Percentiles rank a stretch among this genome's conserved stretches.
Conservation (phyloP, 495 filamentous ascomycete genomes). For the Hypoxylon lienhwacheense region DNA sequence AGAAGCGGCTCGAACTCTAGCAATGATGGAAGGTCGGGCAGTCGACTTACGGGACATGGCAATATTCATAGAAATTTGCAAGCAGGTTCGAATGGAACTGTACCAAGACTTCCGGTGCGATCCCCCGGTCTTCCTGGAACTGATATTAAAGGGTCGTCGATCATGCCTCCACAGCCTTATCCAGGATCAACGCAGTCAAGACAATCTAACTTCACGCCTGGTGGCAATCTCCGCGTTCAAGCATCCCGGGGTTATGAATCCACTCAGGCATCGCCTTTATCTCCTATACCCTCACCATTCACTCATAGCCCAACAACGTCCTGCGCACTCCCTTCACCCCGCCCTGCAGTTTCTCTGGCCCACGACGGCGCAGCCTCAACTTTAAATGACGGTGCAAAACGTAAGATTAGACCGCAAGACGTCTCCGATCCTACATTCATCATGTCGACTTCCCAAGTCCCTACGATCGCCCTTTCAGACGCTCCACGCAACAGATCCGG, state of each 20-base stretch:
- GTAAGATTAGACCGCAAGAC: slow-evolving; percentile 67
- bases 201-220: slow-evolving; percentile 28
- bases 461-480: slow-evolving; percentile 62
- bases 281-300: slow-evolving; percentile 52
- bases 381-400: slow-evolving; percentile 55
- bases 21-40: slow-evolving; percentile 55
- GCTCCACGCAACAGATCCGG: slow-evolving; percentile 29
- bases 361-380: slow-evolving; percentile 31
- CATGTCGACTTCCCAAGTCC: slow-evolving; percentile 73
- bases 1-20: slow-evolving; percentile 64
- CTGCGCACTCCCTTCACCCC: slow-evolving; percentile 38
- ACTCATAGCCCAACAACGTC: slow-evolving; percentile 60
- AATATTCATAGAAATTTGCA: slow-evolving; percentile 36
- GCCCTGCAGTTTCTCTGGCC: slow-evolving; percentile 33
- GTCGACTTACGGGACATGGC: slow-evolving; percentile 49
- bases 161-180: slow-evolving; percentile 55
- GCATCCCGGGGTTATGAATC: slow-evolving; percentile 40
- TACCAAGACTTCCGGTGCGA: slow-evolving; percentile 40
- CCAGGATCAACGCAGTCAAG: slow-evolving; percentile 37
- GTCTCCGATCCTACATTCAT: slow-evolving; percentile 85
- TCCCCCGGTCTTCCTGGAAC: slow-evolving; percentile 51
- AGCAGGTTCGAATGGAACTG: slow-evolving; percentile 33
- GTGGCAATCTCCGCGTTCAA: slow-evolving; percentile 39
- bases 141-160: slow-evolving; percentile 47
- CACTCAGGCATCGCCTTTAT: slow-evolving; percentile 51